Evolutionary conservation across 371 early-diverging fungal genomes (phyloP).

Genomic region (Capillidium heterosporum): DNA sequence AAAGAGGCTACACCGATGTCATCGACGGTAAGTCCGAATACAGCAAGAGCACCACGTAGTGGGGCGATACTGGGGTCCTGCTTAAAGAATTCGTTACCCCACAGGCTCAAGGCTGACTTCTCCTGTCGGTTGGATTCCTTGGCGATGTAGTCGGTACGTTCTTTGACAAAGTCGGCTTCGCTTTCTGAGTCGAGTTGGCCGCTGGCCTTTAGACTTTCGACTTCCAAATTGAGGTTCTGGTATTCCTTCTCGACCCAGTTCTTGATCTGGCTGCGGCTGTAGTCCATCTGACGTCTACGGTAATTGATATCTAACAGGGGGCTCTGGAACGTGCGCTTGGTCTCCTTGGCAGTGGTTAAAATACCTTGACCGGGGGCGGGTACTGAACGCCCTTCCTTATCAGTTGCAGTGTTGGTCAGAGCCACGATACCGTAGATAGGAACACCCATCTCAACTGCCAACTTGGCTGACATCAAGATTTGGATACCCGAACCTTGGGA

Average conservation of each 20-base stretch:
- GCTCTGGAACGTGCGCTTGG: slow-evolving; percentile 31
- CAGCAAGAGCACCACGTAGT: slow-evolving; percentile 78
- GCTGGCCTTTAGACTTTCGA: slow-evolving; percentile 40
- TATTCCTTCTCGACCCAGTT: slow-evolving; percentile 74
- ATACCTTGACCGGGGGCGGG: slow-evolving; percentile 94
- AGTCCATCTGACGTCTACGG: slow-evolving; percentile 66
- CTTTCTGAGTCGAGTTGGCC: slow-evolving; percentile 41
- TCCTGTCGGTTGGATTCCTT: slow-evolving; percentile 71
- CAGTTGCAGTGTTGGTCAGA: slow-evolving; percentile 82
- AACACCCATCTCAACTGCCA: slow-evolving; percentile 87
- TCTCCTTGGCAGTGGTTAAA: slow-evolving; percentile 82
- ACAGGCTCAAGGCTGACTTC: slow-evolving; percentile 60
- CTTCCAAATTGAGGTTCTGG: slow-evolving; percentile 47
- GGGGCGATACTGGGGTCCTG: slow-evolving; percentile 73
- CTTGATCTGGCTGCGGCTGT: slow-evolving; percentile 65
- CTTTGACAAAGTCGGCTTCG: slow-evolving; percentile 36
- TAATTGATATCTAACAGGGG: slow-evolving; percentile 80
- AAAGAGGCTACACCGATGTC: slow-evolving; percentile 93
- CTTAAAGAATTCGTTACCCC: slow-evolving; percentile 77
- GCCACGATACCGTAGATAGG: slow-evolving; percentile 90
- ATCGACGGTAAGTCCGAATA: slow-evolving; percentile 78
- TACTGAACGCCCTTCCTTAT: slow-evolving; percentile 90
- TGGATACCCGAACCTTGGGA: slow-evolving; percentile 82
- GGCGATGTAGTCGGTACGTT: slow-evolving; percentile 66
- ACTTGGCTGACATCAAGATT: slow-evolving; percentile 74